Evolutionary conservation across 2,329 filamentous ascomycete genomes (phyloP).

Genomic region (Ascochyta lentis): DNA sequence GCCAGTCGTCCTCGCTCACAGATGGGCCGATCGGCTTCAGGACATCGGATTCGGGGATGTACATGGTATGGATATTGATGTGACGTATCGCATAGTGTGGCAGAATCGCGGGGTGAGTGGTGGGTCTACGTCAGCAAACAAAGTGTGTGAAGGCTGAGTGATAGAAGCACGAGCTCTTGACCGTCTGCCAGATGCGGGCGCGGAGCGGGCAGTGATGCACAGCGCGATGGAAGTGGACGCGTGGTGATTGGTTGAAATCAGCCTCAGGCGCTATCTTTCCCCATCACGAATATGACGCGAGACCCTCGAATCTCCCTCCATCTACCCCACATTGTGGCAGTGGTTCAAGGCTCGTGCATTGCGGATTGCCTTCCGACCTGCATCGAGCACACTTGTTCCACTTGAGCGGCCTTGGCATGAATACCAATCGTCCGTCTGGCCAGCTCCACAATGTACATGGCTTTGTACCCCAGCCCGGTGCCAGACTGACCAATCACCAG

Average conservation of each 20-base stretch:
- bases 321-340: conserved; percentile 3
- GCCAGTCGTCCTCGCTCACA: conserved; percentile 60
- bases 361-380: neutral
- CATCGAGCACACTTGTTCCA: neutral
- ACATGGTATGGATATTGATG: conserved; percentile 27
- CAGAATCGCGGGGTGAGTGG: neutral
- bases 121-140: neutral
- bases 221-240: conserved; percentile 2
- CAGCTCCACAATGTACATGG: conserved; percentile 7
- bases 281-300: conserved; percentile 7
- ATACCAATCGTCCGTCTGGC: neutral
- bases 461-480: conserved; percentile 7
- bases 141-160: neutral
- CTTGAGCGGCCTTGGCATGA: neutral
- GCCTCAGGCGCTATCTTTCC: neutral
- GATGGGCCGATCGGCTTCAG: conserved; percentile 52
- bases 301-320: neutral
- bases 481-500: conserved; percentile 23
- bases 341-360: conserved; percentile 8
- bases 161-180: neutral
- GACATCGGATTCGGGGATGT: conserved; percentile 44
- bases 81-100: conserved; percentile 9
- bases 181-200: neutral
- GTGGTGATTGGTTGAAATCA: conserved; percentile 5
- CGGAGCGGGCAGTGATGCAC: conserved; percentile 6